These are phyloP conservation scores for Parietichytrium sp. DNA, from an alignment of 108 stramenopile genomes.

Conservation along the genomic window DNA sequence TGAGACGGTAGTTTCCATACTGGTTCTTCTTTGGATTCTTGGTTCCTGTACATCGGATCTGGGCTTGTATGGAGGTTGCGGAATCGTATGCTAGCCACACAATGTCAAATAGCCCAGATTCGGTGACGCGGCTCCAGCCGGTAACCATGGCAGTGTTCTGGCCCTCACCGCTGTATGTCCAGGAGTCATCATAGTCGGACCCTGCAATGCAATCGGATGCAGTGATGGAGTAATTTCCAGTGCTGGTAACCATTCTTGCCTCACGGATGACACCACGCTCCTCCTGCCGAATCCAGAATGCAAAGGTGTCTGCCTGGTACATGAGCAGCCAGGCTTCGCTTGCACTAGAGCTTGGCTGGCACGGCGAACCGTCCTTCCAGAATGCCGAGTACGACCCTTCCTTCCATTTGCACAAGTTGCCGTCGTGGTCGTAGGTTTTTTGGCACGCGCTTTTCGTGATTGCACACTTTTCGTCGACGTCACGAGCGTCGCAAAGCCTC, in stretches of 20 bases:
- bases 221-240: background rate
- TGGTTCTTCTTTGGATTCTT: background rate
- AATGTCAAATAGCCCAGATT: background rate
- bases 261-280: constrained; percentile 32
- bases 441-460: background rate
- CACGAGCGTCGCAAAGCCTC: constrained; percentile 12
- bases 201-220: background rate
- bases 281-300: background rate
- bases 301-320: constrained; percentile 33
- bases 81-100: background rate
- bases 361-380: background rate
- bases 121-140: background rate
- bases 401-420: background rate
- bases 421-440: background rate
- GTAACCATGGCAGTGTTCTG: background rate
- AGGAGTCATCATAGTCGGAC: background rate
- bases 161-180: background rate
- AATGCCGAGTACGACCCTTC: background rate
- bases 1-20: background rate
- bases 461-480: background rate
- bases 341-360: background rate
- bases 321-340: constrained; percentile 4
- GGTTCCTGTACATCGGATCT: constrained; percentile 16
- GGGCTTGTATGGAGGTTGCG: background rate
- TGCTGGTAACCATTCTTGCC: background rate